These are phyloP conservation scores for Fusarium citri DNA, from an alignment of 2,329 filamentous ascomycete species.

Conservation along the genomic window DNA sequence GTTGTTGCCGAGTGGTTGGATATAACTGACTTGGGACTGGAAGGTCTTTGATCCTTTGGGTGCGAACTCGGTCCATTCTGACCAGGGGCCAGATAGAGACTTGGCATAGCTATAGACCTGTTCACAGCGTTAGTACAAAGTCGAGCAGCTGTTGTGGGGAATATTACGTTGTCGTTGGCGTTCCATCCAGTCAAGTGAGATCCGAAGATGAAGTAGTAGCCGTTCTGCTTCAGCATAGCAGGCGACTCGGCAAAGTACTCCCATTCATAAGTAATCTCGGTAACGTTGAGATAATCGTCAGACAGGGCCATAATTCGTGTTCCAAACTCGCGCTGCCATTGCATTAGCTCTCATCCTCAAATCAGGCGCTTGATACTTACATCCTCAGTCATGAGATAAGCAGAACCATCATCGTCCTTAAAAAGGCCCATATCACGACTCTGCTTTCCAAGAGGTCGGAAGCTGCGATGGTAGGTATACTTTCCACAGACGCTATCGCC, in stretches of 20 bases:
- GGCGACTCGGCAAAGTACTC: constrained; percentile 69
- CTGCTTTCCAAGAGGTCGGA: constrained; percentile 49
- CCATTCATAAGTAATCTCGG: constrained; percentile 63
- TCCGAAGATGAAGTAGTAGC: constrained; percentile 74
- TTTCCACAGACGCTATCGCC: constrained; percentile 69
- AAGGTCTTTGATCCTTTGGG: constrained; percentile 68
- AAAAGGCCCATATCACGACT: constrained; percentile 71
- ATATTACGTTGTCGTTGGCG: constrained; percentile 69
- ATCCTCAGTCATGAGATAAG: constrained; percentile 72
- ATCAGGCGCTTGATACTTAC: constrained; percentile 51
- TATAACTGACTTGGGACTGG: constrained; percentile 69
- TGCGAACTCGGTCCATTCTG: constrained; percentile 69
- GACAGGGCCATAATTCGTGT: constrained; percentile 68
- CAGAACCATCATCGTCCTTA: constrained; percentile 70
- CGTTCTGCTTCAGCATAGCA: constrained; percentile 69
- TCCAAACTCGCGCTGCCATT: constrained; percentile 62
- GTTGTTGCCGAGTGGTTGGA: constrained; percentile 58
- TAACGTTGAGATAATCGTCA: constrained; percentile 66
- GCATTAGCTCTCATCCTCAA: rapidly evolving
- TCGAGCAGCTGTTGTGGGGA: no score
- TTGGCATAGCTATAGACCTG: constrained; percentile 67
- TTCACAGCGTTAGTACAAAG: background rate
- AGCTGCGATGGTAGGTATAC: constrained; percentile 58
- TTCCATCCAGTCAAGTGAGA: constrained; percentile 68
- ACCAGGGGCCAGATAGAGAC: constrained; percentile 70